Evolutionary conservation across 1,284 basidiomycete genomes (phyloP).

Genomic region (Ustilago vetiveriae): DNA sequence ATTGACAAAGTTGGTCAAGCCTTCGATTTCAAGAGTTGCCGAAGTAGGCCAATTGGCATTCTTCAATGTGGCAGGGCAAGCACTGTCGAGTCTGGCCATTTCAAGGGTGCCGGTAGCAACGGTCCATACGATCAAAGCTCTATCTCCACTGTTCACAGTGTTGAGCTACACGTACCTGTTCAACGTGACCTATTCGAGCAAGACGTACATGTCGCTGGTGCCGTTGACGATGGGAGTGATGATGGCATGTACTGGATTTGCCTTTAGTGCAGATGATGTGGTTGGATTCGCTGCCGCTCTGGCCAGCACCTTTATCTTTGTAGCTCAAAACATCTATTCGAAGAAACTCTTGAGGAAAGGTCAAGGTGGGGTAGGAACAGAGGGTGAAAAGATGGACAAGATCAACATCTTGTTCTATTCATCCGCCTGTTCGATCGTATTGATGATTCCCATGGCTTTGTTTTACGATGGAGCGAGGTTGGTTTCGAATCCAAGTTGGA

Average conservation of each 20-base stretch:
- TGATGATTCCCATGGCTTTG: constrained; percentile 63
- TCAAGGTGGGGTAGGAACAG: constrained; percentile 16
- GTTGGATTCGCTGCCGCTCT: constrained; percentile 49
- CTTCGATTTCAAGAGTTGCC: constrained; percentile 77
- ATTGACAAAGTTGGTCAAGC: constrained; percentile 68
- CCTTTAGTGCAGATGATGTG: constrained; percentile 75
- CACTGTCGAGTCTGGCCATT: constrained; percentile 95
- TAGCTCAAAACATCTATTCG: constrained; percentile 98
- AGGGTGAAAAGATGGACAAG: constrained; percentile 82
- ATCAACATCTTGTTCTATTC: constrained; percentile 95
- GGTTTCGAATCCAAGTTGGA: constrained; percentile 19
- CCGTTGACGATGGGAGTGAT: constrained; percentile 95
- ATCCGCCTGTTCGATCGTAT: constrained; percentile 87
- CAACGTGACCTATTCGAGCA: constrained; percentile 86
- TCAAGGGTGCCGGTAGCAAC: constrained; percentile 95
- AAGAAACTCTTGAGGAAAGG: constrained; percentile 84
- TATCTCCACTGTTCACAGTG: constrained; percentile 96
- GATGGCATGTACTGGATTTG: constrained; percentile 93
- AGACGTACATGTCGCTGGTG: constrained; percentile 92
- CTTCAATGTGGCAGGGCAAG: constrained; percentile 92
- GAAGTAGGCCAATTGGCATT: constrained; percentile 90
- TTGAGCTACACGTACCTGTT: constrained; percentile 91
- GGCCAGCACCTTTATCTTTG: constrained; percentile 75
- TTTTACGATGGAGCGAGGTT: constrained; percentile 51
- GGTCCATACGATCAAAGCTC: constrained; percentile 86